Conservation (phyloP, 768 basidiomycete species). For the Pulveroboletus frians region DNA sequence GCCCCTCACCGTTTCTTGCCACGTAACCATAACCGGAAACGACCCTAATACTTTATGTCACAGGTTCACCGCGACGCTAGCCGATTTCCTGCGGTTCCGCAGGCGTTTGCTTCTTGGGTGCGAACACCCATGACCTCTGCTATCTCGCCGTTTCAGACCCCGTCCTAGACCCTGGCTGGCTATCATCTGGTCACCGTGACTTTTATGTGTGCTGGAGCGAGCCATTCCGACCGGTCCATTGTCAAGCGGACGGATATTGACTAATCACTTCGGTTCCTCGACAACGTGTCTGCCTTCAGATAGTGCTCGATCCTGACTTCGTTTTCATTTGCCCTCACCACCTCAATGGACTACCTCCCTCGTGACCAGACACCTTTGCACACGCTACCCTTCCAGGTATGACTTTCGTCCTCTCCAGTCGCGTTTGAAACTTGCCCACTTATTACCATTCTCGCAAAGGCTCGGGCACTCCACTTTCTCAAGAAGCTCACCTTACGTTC, state of each 20-base stretch:
- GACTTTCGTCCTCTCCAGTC: constrained; percentile 1
- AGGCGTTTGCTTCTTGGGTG: constrained; percentile 10
- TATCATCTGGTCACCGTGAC: neutral
- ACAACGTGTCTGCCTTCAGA: constrained; percentile 26
- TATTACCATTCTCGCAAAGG: constrained; percentile 9
- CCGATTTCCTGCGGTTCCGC: constrained; percentile 8
- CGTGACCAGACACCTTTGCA: constrained; percentile 22
- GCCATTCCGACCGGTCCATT: neutral
- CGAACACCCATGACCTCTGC: constrained; percentile 1
- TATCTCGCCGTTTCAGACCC: neutral
- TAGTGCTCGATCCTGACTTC: constrained; percentile 15
- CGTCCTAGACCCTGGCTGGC: neutral
- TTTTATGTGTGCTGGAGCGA: neutral
- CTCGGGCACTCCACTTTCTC: constrained; percentile 36
- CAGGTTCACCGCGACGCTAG: constrained; percentile 11
- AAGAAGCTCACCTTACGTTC: constrained; percentile 35
- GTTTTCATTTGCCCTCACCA: constrained; percentile 13
- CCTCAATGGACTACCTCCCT: constrained; percentile 26
- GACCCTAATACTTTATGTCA: constrained; percentile 16
- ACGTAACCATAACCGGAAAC: constrained; percentile 10
- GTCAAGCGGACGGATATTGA: constrained; percentile 14
- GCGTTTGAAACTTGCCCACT: constrained; percentile 13
- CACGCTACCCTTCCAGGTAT: constrained; percentile 27
- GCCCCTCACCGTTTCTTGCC: neutral
- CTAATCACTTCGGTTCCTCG: constrained; percentile 20